These are phyloP conservation scores for Candida mattraensis DNA, from an alignment of 805 yeast genomes.

Conservation along the genomic window DNA sequence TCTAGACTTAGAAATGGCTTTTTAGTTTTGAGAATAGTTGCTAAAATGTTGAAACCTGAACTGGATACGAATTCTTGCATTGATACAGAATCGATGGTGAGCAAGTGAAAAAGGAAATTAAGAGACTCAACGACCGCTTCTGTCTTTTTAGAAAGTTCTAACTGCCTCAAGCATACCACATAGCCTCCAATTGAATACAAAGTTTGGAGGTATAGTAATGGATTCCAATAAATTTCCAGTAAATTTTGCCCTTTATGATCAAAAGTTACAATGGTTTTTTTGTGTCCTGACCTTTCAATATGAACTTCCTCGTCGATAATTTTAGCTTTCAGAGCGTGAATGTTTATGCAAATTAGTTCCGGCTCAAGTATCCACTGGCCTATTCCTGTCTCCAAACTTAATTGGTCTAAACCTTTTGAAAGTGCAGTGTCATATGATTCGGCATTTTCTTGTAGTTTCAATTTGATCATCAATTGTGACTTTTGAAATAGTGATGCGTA, in stretches of 20 bases:
- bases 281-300: too few relatives aligned
- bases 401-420: not conserved
- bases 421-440: constrained; percentile 1
- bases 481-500: constrained; percentile 40
- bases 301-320: too few relatives aligned
- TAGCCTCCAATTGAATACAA: constrained; percentile 53
- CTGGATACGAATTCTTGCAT: constrained; percentile 57
- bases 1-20: constrained; percentile 39
- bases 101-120: constrained; percentile 41
- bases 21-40: constrained; percentile 52
- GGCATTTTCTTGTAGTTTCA: constrained; percentile 20
- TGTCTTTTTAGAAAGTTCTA: constrained; percentile 44
- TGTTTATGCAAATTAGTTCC: constrained; percentile 16
- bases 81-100: constrained; percentile 50
- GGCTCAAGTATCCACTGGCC: constrained; percentile 2
- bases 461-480: constrained; percentile 27
- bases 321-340: constrained; percentile 24
- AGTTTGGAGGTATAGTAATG: constrained; percentile 11
- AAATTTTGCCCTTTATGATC: too few relatives aligned
- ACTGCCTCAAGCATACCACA: constrained; percentile 42
- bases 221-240: constrained; percentile 19
- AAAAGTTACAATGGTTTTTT: too few relatives aligned
- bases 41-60: constrained; percentile 60
- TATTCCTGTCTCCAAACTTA: constrained; percentile 1
- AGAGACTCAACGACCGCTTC: constrained; percentile 36